Evolutionary conservation across 768 basidiomycete genomes (phyloP), one percentile per base, ranked within the genome.

Genomic region (Omphalotus guepiniiformis): DNA sequence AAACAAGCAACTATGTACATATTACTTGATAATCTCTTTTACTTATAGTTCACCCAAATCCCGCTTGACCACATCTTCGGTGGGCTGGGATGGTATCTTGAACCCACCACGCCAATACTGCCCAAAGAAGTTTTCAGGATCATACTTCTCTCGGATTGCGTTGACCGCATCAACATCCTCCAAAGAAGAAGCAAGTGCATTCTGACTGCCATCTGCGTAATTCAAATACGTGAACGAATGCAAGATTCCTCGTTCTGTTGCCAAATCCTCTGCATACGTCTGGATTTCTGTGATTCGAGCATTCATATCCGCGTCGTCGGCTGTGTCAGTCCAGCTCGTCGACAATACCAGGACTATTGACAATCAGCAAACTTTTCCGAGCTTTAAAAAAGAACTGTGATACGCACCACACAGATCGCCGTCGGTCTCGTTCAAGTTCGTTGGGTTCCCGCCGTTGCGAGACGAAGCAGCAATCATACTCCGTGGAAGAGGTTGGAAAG

Each of bases 371-470:
- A 2, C 39, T 12, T 12, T 29, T 18, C 34, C 16, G 30, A 23
- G 30, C 5, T 23, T n/a, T 15, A 3, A 34, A 44, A 6, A 2
- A 9, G 8, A 13, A 3, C 18, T 25, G 21, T 16, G 11, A 2
- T 12, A 39, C 49, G 34, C 21, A 55, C 56, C 28, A 16, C 48
- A 46, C 3, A 52, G 48, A 32, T 52, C 48, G 12, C 56, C 56
- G 26, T 53, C 45, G n/a, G 43, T 50, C 22, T 47, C 39, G 12
- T 18, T 39, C 22, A 57, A 48, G 19, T 52, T 48, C 25, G 47
- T 53, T 18, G 54, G 54, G 43, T 57, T 47, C 9, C 49, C 56
- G 4, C 54, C 52, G 25, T 51, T 49, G n/a, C 37, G 46, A 15
- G 8, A 32, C 11, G 35, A 15, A 19, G 43, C 48, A 2, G 48